Evolutionary conservation across 495 filamentous ascomycete species (phyloP).

Genomic region (Aspergillus carlsbadensis): DNA sequence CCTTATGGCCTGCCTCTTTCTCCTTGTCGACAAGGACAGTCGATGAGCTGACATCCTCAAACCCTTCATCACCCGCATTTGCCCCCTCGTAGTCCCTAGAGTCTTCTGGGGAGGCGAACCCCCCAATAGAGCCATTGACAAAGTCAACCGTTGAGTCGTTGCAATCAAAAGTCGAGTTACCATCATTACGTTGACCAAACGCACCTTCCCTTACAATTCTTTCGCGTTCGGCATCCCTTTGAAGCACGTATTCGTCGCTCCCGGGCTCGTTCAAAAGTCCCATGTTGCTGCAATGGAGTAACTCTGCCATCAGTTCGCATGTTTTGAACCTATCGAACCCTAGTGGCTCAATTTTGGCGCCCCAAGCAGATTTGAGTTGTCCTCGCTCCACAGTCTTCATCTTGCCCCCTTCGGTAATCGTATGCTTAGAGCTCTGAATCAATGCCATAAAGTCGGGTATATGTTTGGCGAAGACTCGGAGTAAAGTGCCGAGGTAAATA

Average conservation of each 20-base stretch:
- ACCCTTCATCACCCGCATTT: conserved; percentile 83
- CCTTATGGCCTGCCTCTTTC: conserved; percentile 31
- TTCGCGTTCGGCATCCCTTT: conserved; percentile 79
- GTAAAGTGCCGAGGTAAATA: conserved; percentile 92
- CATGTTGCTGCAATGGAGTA: conserved; percentile 99
- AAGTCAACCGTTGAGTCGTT: conserved; percentile 50
- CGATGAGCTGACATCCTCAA: conserved; percentile 81
- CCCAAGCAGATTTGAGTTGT: conserved; percentile 81
- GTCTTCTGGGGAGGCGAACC: conserved; percentile 44
- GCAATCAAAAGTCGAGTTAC: conserved; percentile 42
- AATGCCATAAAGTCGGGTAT: conserved; percentile 96
- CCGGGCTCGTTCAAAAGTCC: conserved; percentile 90
- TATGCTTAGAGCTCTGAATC: conserved; percentile 65
- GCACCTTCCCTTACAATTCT: conserved; percentile 68
- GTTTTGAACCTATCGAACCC: conserved; percentile 99
- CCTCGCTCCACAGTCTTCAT: conserved; percentile 59
- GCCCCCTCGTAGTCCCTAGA: conserved; percentile 61
- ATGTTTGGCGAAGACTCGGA: conserved; percentile 83
- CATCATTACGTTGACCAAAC: conserved; percentile 39
- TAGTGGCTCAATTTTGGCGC: conserved; percentile 85
- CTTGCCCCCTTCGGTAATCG: conserved; percentile 58
- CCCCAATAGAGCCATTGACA: conserved; percentile 35
- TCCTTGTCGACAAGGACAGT: conserved; percentile 66
- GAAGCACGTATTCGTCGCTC: conserved; percentile 80
- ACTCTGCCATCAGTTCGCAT: conserved; percentile 97